These are phyloP conservation scores for Adansonia grandidieri DNA, from an alignment of 441 rosid species.

Conservation along the genomic window DNA sequence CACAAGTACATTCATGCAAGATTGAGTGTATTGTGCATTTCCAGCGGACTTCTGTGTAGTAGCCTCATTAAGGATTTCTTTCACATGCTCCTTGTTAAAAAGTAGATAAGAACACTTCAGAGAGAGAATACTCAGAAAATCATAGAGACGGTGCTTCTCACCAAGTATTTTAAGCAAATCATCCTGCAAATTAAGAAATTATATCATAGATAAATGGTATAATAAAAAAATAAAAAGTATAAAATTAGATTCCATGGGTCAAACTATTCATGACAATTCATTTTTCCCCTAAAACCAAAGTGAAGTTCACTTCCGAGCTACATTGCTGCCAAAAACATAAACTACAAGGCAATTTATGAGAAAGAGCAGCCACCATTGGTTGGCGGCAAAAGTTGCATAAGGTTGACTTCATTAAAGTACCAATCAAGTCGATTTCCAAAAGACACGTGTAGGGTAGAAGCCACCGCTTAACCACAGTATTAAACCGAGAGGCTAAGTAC, in stretches of 20 bases:
- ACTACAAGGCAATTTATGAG: not conserved
- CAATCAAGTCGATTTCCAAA: not conserved
- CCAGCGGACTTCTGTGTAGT: conserved; percentile 65
- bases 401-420: not conserved
- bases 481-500: not conserved
- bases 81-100: conserved; percentile 91
- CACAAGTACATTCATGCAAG: conserved; percentile 96
- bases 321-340: conserved; percentile 1
- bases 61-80: conserved; percentile 79
- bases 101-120: conserved; percentile 88
- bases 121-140: conserved; percentile 79
- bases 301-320: not conserved
- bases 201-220: conserved; percentile 3
- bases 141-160: conserved; percentile 86
- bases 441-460: not conserved
- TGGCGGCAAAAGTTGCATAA: conserved; percentile 13
- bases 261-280: conserved; percentile 8
- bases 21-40: conserved; percentile 49
- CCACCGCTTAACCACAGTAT: not conserved
- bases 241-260: not conserved
- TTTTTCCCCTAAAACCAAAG: conserved; percentile 2
- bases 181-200: conserved; percentile 63
- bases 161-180: conserved; percentile 93
- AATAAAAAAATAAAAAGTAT: not conserved
- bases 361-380: not conserved